These are phyloP conservation scores for Teratosphaeria gauchensis DNA, from an alignment of 2,329 filamentous ascomycete genomes.

Conservation along the genomic window DNA sequence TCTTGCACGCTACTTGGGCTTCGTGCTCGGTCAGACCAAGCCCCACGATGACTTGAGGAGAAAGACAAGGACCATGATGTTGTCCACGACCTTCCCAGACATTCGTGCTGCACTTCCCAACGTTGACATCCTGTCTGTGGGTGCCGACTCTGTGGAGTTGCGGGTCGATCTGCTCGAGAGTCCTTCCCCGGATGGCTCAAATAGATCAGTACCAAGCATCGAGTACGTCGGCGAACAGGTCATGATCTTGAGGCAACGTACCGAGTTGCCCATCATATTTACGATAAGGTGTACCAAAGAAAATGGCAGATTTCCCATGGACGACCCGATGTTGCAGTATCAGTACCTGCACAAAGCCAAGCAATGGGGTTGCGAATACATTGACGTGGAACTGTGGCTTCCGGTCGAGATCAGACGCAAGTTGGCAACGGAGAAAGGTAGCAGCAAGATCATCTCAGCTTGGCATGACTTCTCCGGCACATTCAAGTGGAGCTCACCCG, in stretches of 20 bases:
- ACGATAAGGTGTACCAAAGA: constrained; percentile 74
- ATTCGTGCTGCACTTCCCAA: constrained; percentile 74
- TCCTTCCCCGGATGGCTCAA: constrained; percentile 51
- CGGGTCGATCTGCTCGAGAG: constrained; percentile 74
- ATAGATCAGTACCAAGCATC: constrained; percentile 61
- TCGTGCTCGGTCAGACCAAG: constrained; percentile 68
- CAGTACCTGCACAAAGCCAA: constrained; percentile 74
- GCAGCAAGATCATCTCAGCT: constrained; percentile 80
- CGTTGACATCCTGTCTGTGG: constrained; percentile 77
- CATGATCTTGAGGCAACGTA: constrained; percentile 72
- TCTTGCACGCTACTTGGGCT: constrained; percentile 67
- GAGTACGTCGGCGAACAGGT: constrained; percentile 80
- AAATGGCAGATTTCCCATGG: constrained; percentile 78
- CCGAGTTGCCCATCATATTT: constrained; percentile 82
- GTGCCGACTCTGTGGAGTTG: constrained; percentile 76
- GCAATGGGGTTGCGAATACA: constrained; percentile 83
- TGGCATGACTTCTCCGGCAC: constrained; percentile 81
- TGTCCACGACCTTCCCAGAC: constrained; percentile 82
- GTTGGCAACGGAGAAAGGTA: constrained; percentile 61
- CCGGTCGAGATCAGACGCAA: constrained; percentile 63
- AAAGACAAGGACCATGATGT: constrained; percentile 71
- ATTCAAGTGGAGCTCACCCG: constrained; percentile 70
- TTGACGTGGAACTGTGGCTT: constrained; percentile 81
- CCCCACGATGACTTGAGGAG: constrained; percentile 68
- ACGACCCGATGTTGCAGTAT: constrained; percentile 64